Evolutionary conservation across 257 asterid species (phyloP), one percentile per base, ranked within the genome.

Genomic region (Cordia subcordata): DNA sequence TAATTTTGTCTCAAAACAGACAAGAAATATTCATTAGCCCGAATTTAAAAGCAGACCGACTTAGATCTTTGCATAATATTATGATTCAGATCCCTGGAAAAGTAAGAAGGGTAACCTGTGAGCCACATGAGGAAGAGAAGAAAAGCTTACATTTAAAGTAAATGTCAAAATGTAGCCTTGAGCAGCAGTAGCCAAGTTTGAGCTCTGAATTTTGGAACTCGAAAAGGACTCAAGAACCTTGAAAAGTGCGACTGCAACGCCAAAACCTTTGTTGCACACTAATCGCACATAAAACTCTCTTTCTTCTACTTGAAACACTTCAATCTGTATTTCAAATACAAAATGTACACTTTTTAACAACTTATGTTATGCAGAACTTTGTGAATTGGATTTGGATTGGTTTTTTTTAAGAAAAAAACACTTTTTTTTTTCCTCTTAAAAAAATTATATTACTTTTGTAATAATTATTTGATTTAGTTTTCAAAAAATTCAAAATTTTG

Each of bases 251-350:
- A 53, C 61, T 1, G 85, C 95, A 19, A 87, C 79, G 10, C 91
- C 83, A 47, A 71, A 54, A 23, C 77, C 93, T 70, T 69, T 81
- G 66, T 73, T 79, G 38, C 81, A 60, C 0, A 69, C 78, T 4
- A 87, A 23, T 64, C 72, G 78, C 69, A 79, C 90, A 65, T 83
- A 82, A 75, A 74, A 81, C 57, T 76, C 87, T 42, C 77, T 70
- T 55, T 80, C 85, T 62, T 79, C 93, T 19, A 90, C 77, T 60
- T 70, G 76, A 68, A 62, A 35, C 8, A 87, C 85, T 12, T 87
- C 90, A 81, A 90, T 79, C 95, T 87, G 81, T 70, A 65, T n/a
- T n/a, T 49, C 11, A 42, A 13, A 42, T 38, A 38, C 6, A 11
- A 38, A 38, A 5, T 38, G 44, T 38, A 19, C 12, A 61, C 23